phyloP scores from a whole-genome alignment of 768 basidiomycete genomes.

The Podaxis rugospora region DNA sequence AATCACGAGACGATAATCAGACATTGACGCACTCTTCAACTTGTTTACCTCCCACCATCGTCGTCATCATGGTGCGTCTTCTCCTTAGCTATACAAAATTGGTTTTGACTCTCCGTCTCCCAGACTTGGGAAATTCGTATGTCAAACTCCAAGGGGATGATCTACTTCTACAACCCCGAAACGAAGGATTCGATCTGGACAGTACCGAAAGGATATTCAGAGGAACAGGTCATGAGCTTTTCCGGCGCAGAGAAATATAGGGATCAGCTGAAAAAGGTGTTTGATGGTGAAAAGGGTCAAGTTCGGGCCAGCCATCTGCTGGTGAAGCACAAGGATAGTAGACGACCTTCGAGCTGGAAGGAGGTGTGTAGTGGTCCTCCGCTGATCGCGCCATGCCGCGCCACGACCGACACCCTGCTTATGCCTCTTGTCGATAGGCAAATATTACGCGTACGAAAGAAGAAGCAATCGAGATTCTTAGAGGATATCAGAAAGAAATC shows the following conservation, averaged over 20 bases:
- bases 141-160: constrained; percentile 69
- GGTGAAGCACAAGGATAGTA: constrained; percentile 83
- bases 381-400: not conserved
- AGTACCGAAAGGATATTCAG: constrained; percentile 53
- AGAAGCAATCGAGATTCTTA: constrained; percentile 82
- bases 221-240: constrained; percentile 55
- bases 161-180: constrained; percentile 83
- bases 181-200: constrained; percentile 82
- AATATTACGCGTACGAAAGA: constrained; percentile 85
- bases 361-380: constrained; percentile 45
- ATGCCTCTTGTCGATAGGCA: constrained; percentile 30
- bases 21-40: not conserved
- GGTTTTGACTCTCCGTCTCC: constrained; percentile 8
- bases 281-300: constrained; percentile 33
- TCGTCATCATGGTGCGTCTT: not conserved
- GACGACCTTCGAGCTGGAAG: constrained; percentile 81
- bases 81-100: constrained; percentile 2
- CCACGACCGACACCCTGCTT: not conserved
- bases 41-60: not conserved
- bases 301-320: constrained; percentile 95
- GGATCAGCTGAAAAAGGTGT: constrained; percentile 30
- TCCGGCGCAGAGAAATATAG: constrained; percentile 54
- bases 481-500: constrained; percentile 60
- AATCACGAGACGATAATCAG: constrained; percentile 1
- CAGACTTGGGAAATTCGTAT: constrained; percentile 80